Conservation (phyloP, 495 filamentous ascomycete genomes). For the Tuber melanosporum region DNA sequence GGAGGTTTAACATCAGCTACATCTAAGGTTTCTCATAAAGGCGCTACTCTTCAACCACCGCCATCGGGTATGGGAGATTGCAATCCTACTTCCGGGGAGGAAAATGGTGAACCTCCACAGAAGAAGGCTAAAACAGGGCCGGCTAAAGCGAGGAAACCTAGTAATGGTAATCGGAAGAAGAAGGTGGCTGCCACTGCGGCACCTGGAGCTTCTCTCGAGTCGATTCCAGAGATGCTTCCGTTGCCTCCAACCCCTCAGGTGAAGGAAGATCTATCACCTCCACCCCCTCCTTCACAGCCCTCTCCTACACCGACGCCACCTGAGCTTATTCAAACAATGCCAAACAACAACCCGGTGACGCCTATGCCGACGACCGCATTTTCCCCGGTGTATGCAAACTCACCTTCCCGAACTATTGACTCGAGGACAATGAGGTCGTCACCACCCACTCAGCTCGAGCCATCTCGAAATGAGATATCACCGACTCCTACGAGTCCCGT, state of each 20-base stretch:
- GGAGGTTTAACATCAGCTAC: neutral
- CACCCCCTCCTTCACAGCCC: slow-evolving; percentile 12
- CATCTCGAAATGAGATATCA: slow-evolving; percentile 30
- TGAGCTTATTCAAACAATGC: neutral
- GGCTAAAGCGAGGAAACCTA: slow-evolving; percentile 26
- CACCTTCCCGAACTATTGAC: slow-evolving; percentile 28
- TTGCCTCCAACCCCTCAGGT: slow-evolving; percentile 14
- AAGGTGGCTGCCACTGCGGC: slow-evolving; percentile 8
- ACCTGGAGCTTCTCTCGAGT: slow-evolving; percentile 29
- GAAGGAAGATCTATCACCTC: slow-evolving; percentile 13
- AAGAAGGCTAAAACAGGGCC: slow-evolving; percentile 35
- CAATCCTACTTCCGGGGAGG: slow-evolving; percentile 32
- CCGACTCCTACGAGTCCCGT: slow-evolving; percentile 38
- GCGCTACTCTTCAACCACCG: slow-evolving; percentile 14
- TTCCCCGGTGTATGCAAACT: slow-evolving; percentile 26
- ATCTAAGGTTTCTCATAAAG: slow-evolving; percentile 23
- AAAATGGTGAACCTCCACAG: slow-evolving; percentile 36
- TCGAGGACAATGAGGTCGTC: slow-evolving; percentile 37
- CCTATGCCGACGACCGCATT: slow-evolving; percentile 12
- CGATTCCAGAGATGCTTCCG: slow-evolving; percentile 31
- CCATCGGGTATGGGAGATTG: slow-evolving; percentile 26
- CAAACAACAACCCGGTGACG: neutral
- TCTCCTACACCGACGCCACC: slow-evolving; percentile 10
- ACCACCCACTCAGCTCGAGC: slow-evolving; percentile 32
- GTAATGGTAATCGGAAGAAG: slow-evolving; percentile 34